phyloP scores from a whole-genome alignment of 2,329 filamentous ascomycete species.

The Stagonosporopsis vannaccii region DNA sequence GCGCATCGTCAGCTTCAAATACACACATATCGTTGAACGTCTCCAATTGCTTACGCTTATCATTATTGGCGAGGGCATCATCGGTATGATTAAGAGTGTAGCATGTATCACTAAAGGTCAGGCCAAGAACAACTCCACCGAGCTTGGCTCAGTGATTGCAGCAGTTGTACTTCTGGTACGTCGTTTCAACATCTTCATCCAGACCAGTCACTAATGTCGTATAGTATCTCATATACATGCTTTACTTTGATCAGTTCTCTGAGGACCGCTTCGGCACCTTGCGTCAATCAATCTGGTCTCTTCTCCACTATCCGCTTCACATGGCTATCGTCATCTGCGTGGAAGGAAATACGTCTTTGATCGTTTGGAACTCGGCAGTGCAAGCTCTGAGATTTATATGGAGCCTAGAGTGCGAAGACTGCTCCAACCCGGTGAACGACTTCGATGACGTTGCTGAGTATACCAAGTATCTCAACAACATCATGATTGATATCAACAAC shows the following conservation, averaged over 20 bases:
- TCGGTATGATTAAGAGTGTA: constrained; percentile 58
- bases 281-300: constrained; percentile 64
- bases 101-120: constrained; percentile 34
- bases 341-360: constrained; percentile 55
- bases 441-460: constrained; percentile 21
- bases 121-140: constrained; percentile 25
- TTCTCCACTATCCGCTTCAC: constrained; percentile 67
- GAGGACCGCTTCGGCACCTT: constrained; percentile 56
- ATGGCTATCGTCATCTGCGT: constrained; percentile 66
- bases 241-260: constrained; percentile 63
- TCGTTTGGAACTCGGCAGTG: constrained; percentile 36
- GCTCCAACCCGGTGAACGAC: constrained; percentile 22
- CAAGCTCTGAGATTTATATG: constrained; percentile 33
- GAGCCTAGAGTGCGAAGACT: constrained; percentile 22
- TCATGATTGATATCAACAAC: constrained; percentile 27
- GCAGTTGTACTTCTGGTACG: constrained; percentile 28
- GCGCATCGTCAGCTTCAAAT: constrained; percentile 63
- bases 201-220: not conserved
- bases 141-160: constrained; percentile 31
- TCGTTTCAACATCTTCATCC: not conserved
- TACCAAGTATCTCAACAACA: constrained; percentile 26
- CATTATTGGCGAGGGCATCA: constrained; percentile 69
- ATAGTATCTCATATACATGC: constrained; percentile 65
- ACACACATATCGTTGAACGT: constrained; percentile 66
- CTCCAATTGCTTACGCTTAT: constrained; percentile 68